Percentiles rank a stretch among this genome's conserved stretches.
phyloP scores from a whole-genome alignment of 1,284 basidiomycete species.

The Cutaneotrichosporon dermatis region DNA sequence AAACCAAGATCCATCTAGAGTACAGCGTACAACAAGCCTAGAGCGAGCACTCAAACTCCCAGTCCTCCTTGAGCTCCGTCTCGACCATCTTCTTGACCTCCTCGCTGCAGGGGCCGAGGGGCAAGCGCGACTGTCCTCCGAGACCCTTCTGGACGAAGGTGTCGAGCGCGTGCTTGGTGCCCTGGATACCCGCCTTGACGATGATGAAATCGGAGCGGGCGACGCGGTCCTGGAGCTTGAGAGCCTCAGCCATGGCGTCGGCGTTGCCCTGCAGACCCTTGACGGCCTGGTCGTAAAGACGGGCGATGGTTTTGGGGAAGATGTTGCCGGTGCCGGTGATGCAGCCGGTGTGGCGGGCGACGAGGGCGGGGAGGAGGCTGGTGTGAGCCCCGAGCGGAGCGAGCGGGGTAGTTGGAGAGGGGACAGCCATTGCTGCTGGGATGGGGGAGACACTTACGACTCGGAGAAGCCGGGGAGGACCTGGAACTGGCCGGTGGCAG shows the following conservation, averaged over 20 bases:
- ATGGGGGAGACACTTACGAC: slow-evolving; percentile 8
- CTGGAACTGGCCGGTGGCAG: slow-evolving; percentile 38
- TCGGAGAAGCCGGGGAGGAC: slow-evolving; percentile 49
- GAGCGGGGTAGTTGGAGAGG: neutral
- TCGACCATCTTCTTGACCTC: slow-evolving; percentile 49
- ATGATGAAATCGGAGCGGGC: slow-evolving; percentile 69
- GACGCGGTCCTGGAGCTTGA: slow-evolving; percentile 63
- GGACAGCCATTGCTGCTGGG: too few relatives aligned
- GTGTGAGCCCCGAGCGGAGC: neutral
- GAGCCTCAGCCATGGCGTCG: slow-evolving; percentile 61
- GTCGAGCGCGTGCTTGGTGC: slow-evolving; percentile 60
- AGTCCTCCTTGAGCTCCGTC: slow-evolving; percentile 57
- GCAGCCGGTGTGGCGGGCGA: slow-evolving; percentile 60
- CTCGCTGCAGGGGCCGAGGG: slow-evolving; percentile 52
- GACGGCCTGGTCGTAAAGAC: slow-evolving; percentile 57
- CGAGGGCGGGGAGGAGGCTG: slow-evolving; percentile 60
- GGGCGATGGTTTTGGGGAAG: slow-evolving; percentile 65
- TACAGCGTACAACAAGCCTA: slow-evolving; percentile 26
- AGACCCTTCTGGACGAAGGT: slow-evolving; percentile 67
- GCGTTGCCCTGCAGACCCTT: slow-evolving; percentile 51
- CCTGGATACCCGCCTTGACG: slow-evolving; percentile 58
- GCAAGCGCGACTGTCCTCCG: slow-evolving; percentile 58
- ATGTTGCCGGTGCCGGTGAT: slow-evolving; percentile 75
- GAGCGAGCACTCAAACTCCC: slow-evolving; percentile 60
- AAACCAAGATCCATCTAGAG: neutral